These are phyloP conservation scores for Mucor circinelloides DNA, from an alignment of 371 early-diverging fungal genomes.

Conservation along the genomic window DNA sequence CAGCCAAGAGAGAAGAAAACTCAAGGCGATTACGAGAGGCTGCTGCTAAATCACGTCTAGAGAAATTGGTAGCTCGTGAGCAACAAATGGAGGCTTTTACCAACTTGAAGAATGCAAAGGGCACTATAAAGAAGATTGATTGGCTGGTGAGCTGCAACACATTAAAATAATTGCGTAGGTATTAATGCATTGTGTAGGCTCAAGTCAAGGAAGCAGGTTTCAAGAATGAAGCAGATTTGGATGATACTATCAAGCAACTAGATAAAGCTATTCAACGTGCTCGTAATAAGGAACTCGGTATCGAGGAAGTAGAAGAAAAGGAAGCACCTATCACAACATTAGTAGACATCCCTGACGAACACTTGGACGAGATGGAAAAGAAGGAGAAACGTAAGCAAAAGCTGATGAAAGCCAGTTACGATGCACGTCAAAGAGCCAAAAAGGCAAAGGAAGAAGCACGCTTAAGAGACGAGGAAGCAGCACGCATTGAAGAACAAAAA, in stretches of 20 bases:
- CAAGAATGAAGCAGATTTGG: slow-evolving; percentile 74
- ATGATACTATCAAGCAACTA: slow-evolving; percentile 68
- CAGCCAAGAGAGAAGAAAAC: slow-evolving; percentile 77
- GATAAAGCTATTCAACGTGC: slow-evolving; percentile 73
- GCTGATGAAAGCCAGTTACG: slow-evolving; percentile 80
- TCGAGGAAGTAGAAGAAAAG: slow-evolving; percentile 77
- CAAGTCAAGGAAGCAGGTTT: slow-evolving; percentile 68
- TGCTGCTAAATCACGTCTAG: slow-evolving; percentile 76
- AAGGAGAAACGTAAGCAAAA: slow-evolving; percentile 88
- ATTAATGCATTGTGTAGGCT: slow-evolving; percentile 34
- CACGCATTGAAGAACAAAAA: slow-evolving; percentile 72
- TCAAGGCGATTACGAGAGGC: slow-evolving; percentile 75
- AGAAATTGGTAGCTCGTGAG: slow-evolving; percentile 69
- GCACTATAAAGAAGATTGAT: slow-evolving; percentile 51
- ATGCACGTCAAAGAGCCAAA: slow-evolving; percentile 79
- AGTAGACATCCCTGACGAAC: slow-evolving; percentile 80
- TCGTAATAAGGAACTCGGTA: slow-evolving; percentile 79
- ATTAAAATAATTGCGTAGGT: background rate
- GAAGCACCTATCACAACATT: slow-evolving; percentile 76
- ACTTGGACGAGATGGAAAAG: slow-evolving; percentile 72
- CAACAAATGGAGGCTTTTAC: slow-evolving; percentile 62
- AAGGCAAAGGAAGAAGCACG: slow-evolving; percentile 80
- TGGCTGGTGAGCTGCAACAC: slow-evolving; percentile 46
- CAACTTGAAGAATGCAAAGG: slow-evolving; percentile 56
- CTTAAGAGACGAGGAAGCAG: slow-evolving; percentile 63